A percentile compares a stretch with the other conserved stretches of the same genome.
These are phyloP conservation scores for Phialemoniopsis sp. DNA, from an alignment of 2,329 filamentous ascomycete species.

Conservation along the genomic window DNA sequence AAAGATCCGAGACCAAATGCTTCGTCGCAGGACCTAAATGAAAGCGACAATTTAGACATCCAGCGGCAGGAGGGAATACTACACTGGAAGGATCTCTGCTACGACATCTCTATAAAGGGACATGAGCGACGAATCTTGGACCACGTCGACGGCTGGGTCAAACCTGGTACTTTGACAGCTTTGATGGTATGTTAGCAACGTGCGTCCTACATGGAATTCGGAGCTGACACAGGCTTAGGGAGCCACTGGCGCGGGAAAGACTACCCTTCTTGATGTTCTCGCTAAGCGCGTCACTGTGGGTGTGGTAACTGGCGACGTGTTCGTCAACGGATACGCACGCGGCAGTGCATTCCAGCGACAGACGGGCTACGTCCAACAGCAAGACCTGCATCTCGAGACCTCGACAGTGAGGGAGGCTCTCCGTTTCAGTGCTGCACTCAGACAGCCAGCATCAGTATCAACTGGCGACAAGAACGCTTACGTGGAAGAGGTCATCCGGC, in stretches of 20 bases:
- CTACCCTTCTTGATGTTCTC: conserved; percentile 50
- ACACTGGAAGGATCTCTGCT: conserved; percentile 64
- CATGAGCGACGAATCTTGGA: conserved; percentile 58
- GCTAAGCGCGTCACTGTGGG: conserved; percentile 54
- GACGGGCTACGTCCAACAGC: conserved; percentile 61
- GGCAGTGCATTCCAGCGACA: conserved; percentile 47
- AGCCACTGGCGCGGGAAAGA: conserved; percentile 48
- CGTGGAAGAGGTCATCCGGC: conserved; percentile 56
- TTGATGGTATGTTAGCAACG: conserved; percentile 56
- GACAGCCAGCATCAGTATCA: conserved; percentile 46
- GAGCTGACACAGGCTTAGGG: conserved; percentile 7
- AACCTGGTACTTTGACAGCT: conserved; percentile 66
- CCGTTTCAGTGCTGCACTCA: conserved; percentile 44
- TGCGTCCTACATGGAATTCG: no score
- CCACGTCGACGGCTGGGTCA: conserved; percentile 69
- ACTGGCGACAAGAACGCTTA: conserved; percentile 52
- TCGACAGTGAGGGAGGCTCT: conserved; percentile 47
- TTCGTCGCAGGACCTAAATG: neutral
- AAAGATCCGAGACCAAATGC: neutral
- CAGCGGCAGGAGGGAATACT: conserved; percentile 35
- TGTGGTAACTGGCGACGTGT: conserved; percentile 59
- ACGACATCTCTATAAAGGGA: conserved; percentile 52
- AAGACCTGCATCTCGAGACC: conserved; percentile 49
- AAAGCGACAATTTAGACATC: conserved; percentile 11
- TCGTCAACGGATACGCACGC: conserved; percentile 45